phyloP scores from a whole-genome alignment of 305 asterid genomes.

The Solanum hybrid region DNA sequence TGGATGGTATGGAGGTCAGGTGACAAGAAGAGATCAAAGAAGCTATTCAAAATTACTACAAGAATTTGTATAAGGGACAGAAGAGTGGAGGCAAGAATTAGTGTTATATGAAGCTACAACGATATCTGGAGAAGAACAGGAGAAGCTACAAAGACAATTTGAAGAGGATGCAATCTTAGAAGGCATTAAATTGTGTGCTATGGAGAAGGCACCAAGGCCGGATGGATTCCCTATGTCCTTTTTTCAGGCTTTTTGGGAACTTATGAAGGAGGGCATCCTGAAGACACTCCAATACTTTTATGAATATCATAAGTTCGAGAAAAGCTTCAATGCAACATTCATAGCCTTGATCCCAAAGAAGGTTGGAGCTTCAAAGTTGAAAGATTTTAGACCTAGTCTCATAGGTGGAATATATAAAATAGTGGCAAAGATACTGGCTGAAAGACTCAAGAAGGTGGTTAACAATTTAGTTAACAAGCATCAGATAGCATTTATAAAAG shows the following conservation, averaged over 20 bases:
- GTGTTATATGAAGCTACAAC: background rate
- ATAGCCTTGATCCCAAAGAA: background rate
- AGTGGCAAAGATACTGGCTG: background rate
- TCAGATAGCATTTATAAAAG: background rate
- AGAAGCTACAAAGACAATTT: background rate
- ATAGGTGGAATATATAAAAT: background rate
- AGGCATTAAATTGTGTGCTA: background rate
- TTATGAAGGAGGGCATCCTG: background rate
- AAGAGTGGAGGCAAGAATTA: background rate
- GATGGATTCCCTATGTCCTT: background rate
- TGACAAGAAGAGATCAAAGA: background rate
- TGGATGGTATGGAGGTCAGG: background rate
- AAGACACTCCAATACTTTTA: background rate
- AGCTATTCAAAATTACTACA: background rate
- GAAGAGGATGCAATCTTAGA: background rate
- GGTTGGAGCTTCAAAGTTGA: background rate
- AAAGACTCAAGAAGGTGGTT: background rate
- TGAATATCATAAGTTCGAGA: background rate
- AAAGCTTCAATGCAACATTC: background rate
- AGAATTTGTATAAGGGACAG: background rate
- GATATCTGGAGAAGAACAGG: background rate
- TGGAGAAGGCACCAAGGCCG: background rate
- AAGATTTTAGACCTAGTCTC: background rate
- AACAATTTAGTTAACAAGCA: background rate
- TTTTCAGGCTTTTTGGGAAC: background rate